Base-by-base conservation (phyloP, 2,329 filamentous ascomycete genomes). In the Diplocarpon mali region DNA sequence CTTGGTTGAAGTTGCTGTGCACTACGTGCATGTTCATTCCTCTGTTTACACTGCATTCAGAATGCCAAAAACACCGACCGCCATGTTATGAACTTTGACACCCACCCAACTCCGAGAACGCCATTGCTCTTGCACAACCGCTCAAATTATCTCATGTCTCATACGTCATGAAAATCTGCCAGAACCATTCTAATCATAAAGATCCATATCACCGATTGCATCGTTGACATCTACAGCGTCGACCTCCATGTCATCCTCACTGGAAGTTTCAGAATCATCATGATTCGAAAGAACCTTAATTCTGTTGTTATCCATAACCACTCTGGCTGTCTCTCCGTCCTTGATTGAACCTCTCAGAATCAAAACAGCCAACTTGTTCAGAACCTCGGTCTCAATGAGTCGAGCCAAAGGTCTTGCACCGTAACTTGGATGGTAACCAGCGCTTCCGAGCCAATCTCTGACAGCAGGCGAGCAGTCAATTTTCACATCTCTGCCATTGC, bases 331-430 rank as follows among this genome's bases (percentile, higher is more conserved):
- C 68, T 98, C 92, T 35, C 89, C 89, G 54, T 98, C 90, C 55
- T 75, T 78, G 62, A 98, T 81, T 44, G 76, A 80, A 52, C 87
- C 87, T 52, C 88, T 78, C 17, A 98, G 73, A 52, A 98, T 93
- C 52, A 96, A 75, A 34, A 98, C 85, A 1, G 92, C 92, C 52
- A 98, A 70, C 40, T 82, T 80, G 67, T 98, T 98, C 58, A 98
- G 78, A 2, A 98, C 87, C 65, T 98, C 92, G 67, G 92, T 92
- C 70, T 98, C 92, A 56, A 98, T 95, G 48, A 98, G 76, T 42
- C 92, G 77, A 14, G 83, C 79, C 16, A 98, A 69, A 30, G 92
- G 92, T 46, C 92, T 77, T 34, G 92, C 92, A 64, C 92, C 92
- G 59, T 98, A 98, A 1, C 86, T 88, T 1, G 92, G 92, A 12